Evolutionary conservation across 768 basidiomycete genomes (phyloP), one percentile per base, ranked within the genome.

Genomic region (Antrodiella citrinella): DNA sequence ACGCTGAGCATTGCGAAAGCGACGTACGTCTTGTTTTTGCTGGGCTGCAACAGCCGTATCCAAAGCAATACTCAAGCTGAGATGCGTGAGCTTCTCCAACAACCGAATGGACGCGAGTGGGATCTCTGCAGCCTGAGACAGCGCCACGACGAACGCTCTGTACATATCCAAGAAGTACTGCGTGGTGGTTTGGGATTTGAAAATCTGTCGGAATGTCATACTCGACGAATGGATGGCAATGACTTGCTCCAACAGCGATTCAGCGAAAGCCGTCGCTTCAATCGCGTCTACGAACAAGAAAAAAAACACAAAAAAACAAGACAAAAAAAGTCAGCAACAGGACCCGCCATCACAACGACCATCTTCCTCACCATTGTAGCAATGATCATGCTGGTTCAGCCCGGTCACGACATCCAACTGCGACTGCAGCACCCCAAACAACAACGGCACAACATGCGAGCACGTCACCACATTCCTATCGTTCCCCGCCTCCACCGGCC

Each of bases 11-110:
- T 39, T 39, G 38, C n/a, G n/a, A 39, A 11, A 39, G n/a, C 38
- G 4, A 61, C 69, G 12, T 58, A 87, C 89, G 74, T 89, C 84
- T 47, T 78, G 78, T 56, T 87, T 90, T 62, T 90, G 86, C n/a
- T 65, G 39, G 0, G 75, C 74, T 12, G 78, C 73, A 39, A 86
- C 77, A 7, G 74, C 67, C 48, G 77, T 77, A 50, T 84, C 86
- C 51, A 82, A 66, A 1, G 84, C 82, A 21, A 91, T 68, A 15
- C 82, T 77, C 22, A 84, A 60, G 1, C 79, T 86, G 21, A 92
- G 70, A 54, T 89, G 84, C 2, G 75, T 78, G 13, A 90, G 62
- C 53, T 88, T 88, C 56, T 88, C 82, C 15, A 83, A 63, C 11
- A 88, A 74, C 4, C 82, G 70, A n/a, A 73, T 64, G 10, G 41